phyloP scores from a whole-genome alignment of 306 rosid genomes.

The Rosa persica region DNA sequence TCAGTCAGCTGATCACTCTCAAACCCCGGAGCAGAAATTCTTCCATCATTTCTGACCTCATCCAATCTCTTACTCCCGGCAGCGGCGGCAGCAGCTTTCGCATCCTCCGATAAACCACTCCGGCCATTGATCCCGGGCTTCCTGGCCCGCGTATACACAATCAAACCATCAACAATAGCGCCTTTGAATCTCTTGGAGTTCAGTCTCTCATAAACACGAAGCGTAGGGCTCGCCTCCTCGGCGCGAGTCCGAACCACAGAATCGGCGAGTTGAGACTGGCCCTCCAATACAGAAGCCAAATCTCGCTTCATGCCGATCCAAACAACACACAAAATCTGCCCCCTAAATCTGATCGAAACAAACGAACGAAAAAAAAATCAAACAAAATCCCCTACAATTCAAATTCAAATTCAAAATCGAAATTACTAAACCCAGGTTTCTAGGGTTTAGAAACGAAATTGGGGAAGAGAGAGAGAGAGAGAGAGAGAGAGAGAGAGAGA shows the following conservation, averaged over 20 bases:
- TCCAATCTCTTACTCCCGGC: constrained; percentile 26
- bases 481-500: neutral
- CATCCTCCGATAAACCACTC: constrained; percentile 18
- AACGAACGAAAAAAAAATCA: neutral
- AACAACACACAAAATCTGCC: constrained; percentile 17
- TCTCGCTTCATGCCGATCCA: constrained; percentile 48
- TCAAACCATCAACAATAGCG: constrained; percentile 57
- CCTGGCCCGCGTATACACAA: constrained; percentile 76
- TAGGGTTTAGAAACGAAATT: constrained; percentile 13
- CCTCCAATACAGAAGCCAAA: constrained; percentile 39
- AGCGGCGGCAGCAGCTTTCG: neutral
- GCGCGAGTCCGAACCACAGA: neutral
- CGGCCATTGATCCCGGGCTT: constrained; percentile 33
- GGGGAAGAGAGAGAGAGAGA: neutral
- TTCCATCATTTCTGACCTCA: constrained; percentile 13
- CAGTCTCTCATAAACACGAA: constrained; percentile 32
- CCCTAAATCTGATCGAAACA: constrained; percentile 15
- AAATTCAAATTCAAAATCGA: neutral
- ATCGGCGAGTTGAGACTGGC: constrained; percentile 40
- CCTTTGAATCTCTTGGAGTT: constrained; percentile 38
- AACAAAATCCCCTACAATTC: neutral
- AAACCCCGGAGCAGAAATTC: constrained; percentile 9
- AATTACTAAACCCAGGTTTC: neutral
- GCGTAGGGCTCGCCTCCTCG: constrained; percentile 11
- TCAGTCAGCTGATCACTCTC: constrained; percentile 24